Evolutionary conservation across 2,329 filamentous ascomycete genomes (phyloP), one percentile per base, ranked within the genome.

Genomic region (Tolypocladium ovalisporum): DNA sequence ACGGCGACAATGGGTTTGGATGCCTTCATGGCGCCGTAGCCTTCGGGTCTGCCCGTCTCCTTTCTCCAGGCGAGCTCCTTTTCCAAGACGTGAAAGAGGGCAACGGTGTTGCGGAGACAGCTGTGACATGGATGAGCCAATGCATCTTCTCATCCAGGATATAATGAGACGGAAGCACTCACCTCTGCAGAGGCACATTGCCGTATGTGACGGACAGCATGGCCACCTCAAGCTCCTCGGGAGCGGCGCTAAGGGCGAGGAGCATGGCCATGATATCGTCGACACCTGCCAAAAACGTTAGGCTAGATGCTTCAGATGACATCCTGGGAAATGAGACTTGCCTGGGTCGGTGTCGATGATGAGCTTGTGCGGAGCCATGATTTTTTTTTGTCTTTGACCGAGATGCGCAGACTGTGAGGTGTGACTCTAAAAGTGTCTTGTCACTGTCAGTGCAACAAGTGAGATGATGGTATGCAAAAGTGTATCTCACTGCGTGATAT

Each of bases 291-390:
- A 13, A 51, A 5, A 3, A 34, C 10, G 22, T 15, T 13, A 35
- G 27, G 40, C 17, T n/a, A 4, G 36, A 24, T 2, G 15, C n/a
- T n/a, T 42, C 15, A 12, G 7, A 40, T 13, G n/a, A 17, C 47
- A 51, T 8, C 3, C 9, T 13, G 5, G 34, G 13, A 34, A 42
- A n/a, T n/a, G n/a, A n/a, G 3, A 62, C 70, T 63, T 78, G 89
- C 92, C 75, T 63, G 93, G 93, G 70, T 97, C 94, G 2, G 93
- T 97, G 69, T 99, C 94, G 66, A 99, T 94, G 66, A 99, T 97
- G 64, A 99, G 86, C 66, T 87, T 85, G 66, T 82, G 84, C 65
- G 85, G 81, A 57, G 83, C 78, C 86, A 89, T 89, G 57, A 52
- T 65, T 13, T 12, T 34, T 12, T 34, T 8, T 34, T 34, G 47